Base-by-base conservation (phyloP, 2,329 filamentous ascomycete species). In the Diatrype stigma region DNA sequence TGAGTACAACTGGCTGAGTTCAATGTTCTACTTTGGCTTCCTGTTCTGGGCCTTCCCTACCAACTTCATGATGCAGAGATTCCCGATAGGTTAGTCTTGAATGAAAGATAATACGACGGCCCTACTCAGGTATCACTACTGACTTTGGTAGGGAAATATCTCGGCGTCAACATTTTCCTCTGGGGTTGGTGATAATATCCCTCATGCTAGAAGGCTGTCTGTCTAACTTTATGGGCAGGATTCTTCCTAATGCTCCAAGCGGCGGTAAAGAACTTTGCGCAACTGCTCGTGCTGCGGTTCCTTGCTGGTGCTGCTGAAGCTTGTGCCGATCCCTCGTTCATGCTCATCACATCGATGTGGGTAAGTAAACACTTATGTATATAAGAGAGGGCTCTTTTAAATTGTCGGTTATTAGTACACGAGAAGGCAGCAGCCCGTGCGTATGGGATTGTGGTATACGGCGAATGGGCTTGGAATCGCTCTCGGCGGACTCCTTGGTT, bases 261-360 rank as follows among this genome's bases (percentile, higher is more conserved):
- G 19, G 71, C 73, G 26, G 74, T 73, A 44, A 73, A 74, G 48
- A 77, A 71, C 52, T 83, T 83, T 53, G 64, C 68, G 1, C 72
- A 73, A 0, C 69, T 83, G 4, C 73, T 77, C 17, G 73, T 72
- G 6, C 67, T 82, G 14, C 71, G 81, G 34, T 75, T 75, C 1
- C 64, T 84, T 2, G 73, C 74, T 5, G 80, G 80, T 35, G 78
- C 77, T 1, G 77, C 77, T 10, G 80, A 83, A 64, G 77, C 79
- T 1, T 80, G 76, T 52, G 64, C 73, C 0, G 78, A 81, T 54
- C 81, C 81, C 0, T 73, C 72, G 0, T 78, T 83, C 52, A 79
- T 83, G 70, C 63, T 84, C 12, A 79, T 84, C 37, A 83, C 79
- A 0, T 74, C 73, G 3, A 82, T 81, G 78, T 85, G 79, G 77